Conservation (phyloP, 305 asterid genomes). For the Nicotiana rustica region DNA sequence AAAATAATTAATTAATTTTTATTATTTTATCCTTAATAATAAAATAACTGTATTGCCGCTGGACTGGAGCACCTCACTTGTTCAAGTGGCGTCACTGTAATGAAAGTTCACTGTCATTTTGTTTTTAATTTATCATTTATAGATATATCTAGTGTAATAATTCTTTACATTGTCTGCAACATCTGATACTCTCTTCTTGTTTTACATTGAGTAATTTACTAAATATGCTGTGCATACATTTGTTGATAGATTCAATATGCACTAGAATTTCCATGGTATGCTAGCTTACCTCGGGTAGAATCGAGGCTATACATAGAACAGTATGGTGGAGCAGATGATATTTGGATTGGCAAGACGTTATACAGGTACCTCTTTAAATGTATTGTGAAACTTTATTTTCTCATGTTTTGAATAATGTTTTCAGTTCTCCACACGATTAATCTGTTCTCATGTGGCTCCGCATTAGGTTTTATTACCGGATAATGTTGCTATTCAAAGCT, state of each 20-base stretch:
- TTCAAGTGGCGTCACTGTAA: too few species aligned
- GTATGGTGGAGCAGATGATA: slow-evolving; percentile 44
- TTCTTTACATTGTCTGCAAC: not conserved
- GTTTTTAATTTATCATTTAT: too few species aligned
- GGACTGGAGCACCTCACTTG: too few species aligned
- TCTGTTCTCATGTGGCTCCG: not conserved
- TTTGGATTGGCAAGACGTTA: slow-evolving; percentile 44
- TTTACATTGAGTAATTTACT: not conserved
- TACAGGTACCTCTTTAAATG: slow-evolving; percentile 32
- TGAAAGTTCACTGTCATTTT: too few species aligned
- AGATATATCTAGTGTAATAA: not conserved
- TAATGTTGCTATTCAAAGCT: too few species aligned
- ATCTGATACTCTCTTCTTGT: not conserved
- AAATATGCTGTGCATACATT: not conserved
- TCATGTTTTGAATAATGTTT: too few species aligned
- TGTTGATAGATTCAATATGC: slow-evolving; percentile 40
- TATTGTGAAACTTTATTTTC: too few species aligned
- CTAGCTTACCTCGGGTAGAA: slow-evolving; percentile 47
- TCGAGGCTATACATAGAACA: slow-evolving; percentile 48
- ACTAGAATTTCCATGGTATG: slow-evolving; percentile 50
- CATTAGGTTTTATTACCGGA: not conserved
- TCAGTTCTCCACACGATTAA: too few species aligned
- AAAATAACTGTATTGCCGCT: too few species aligned
- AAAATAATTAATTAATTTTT: too few species aligned
- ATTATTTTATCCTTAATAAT: too few species aligned